phyloP scores from a whole-genome alignment of 768 basidiomycete genomes.

The Chlorophyllum brunneum region DNA sequence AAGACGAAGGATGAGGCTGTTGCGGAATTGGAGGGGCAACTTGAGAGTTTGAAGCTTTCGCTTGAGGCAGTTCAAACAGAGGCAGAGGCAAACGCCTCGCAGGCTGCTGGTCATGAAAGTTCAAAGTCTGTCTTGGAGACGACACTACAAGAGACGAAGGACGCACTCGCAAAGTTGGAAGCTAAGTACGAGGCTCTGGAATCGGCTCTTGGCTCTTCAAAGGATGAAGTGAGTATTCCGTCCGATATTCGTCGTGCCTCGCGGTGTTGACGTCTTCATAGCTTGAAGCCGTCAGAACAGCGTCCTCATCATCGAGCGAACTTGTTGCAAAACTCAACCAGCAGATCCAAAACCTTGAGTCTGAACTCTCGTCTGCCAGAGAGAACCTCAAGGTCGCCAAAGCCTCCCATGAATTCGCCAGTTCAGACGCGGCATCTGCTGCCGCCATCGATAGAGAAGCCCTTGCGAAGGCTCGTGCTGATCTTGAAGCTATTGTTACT shows the following conservation, averaged over 20 bases:
- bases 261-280: slow-evolving; percentile 22
- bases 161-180: slow-evolving; percentile 34
- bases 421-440: slow-evolving; percentile 41
- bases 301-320: slow-evolving; percentile 36
- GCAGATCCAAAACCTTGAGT: slow-evolving; percentile 49
- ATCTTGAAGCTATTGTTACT: slow-evolving; percentile 50
- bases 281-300: slow-evolving; percentile 49
- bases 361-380: slow-evolving; percentile 45
- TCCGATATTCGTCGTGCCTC: neutral
- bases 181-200: slow-evolving; percentile 27
- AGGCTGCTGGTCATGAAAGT: slow-evolving; percentile 43
- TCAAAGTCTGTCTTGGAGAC: slow-evolving; percentile 47
- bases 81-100: slow-evolving; percentile 39
- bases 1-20: slow-evolving; percentile 48
- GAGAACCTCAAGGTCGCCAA: slow-evolving; percentile 50
- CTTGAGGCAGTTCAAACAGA: slow-evolving; percentile 45
- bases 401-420: slow-evolving; percentile 38
- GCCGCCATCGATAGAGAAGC: slow-evolving; percentile 62
- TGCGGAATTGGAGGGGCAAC: slow-evolving; percentile 47
- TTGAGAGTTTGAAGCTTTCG: slow-evolving; percentile 45
- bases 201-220: slow-evolving; percentile 36
- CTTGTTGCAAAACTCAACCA: slow-evolving; percentile 44
- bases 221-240: slow-evolving; percentile 44
- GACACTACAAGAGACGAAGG: slow-evolving; percentile 41
- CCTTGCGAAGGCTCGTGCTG: slow-evolving; percentile 57